Base-by-base conservation (phyloP, 1,139 yeast genomes). In the Protomyces inouyei region DNA sequence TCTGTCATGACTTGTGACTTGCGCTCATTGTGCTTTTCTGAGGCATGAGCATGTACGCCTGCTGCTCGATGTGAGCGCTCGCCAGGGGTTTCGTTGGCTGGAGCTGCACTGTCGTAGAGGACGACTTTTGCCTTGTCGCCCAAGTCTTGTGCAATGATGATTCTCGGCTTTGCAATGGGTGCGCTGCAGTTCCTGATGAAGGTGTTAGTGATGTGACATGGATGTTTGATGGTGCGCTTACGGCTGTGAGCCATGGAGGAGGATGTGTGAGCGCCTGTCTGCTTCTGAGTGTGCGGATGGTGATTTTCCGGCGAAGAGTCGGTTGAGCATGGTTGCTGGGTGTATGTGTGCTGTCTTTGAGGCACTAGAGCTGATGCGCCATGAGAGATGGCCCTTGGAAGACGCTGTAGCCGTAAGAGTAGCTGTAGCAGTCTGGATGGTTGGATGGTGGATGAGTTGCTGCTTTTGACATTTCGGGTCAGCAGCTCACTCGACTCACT, bases 81-180 rank as follows among this genome's bases (percentile, higher is more conserved):
- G 14, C 45, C 21, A 12, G 21, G 5, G 1, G 38, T 23, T 1
- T 46, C 46, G 12, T 16, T 21, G 4, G 25, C 16, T 2, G 48
- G 48, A 2, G 48, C 12, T 18, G 48, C 48, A 18, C 55, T 57
- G 35, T 59, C 63, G 57, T 36, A 52, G 52, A 59, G 63, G 32
- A 59, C 57, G 45, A 59, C 63, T 53, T 59, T 59, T 38, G 63
- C 43, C 63, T 59, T 59, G 16, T 59, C 63, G 23, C 63, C 63
- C 14, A 59, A 40, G 45, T 59, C 63, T 52, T 59, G 63, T 9
- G 63, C 63, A 43, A 59, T 59, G 21, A 59, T 43, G 48, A 59
- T 16, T 16, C 63, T 37, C 12, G 43, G 40, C 6, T 59, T 55
- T 16, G 37, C 35, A 32, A 57, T 8, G 14, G 51, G 21, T n/a